Percentiles rank a stretch among this genome's conserved stretches.
phyloP scores from a whole-genome alignment of 768 basidiomycete genomes.

The Kwoniella heveanensis region DNA sequence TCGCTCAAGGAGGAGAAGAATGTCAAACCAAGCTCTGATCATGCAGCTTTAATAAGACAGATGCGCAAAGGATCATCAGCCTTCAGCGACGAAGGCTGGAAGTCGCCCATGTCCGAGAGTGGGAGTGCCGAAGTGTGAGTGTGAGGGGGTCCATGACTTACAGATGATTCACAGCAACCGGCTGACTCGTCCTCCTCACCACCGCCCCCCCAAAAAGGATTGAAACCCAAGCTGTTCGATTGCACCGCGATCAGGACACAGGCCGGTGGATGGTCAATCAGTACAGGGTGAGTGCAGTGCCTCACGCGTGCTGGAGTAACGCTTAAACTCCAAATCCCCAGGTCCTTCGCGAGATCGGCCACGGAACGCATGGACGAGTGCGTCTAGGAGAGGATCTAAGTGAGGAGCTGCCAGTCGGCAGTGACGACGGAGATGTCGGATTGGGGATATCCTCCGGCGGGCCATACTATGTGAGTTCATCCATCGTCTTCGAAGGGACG shows the following conservation, averaged over 20 bases:
- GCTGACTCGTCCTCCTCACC: too few relatives aligned
- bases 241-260: slow-evolving; percentile 46
- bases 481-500: background rate
- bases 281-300: slow-evolving; percentile 63
- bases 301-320: background rate
- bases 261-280: slow-evolving; percentile 71
- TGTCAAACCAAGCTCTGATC: slow-evolving; percentile 1
- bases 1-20: slow-evolving; percentile 14
- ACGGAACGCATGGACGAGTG: slow-evolving; percentile 88
- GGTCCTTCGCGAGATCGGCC: slow-evolving; percentile 74
- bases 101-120: slow-evolving; percentile 31
- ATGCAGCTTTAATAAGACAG: background rate
- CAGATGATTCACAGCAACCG: too few relatives aligned
- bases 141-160: too few relatives aligned
- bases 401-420: slow-evolving; percentile 20
- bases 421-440: slow-evolving; percentile 22
- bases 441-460: slow-evolving; percentile 26
- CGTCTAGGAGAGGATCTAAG: slow-evolving; percentile 67
- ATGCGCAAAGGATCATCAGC: background rate
- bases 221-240: slow-evolving; percentile 49
- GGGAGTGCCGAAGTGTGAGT: slow-evolving; percentile 41
- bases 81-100: slow-evolving; percentile 24
- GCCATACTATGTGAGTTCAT: slow-evolving; percentile 35
- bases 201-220: too few relatives aligned
- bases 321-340: slow-evolving; percentile 17